Evolutionary conservation across 139 green algal species (phyloP), one percentile per base, ranked within the genome.

Genomic region (Chloropicon primus): DNA sequence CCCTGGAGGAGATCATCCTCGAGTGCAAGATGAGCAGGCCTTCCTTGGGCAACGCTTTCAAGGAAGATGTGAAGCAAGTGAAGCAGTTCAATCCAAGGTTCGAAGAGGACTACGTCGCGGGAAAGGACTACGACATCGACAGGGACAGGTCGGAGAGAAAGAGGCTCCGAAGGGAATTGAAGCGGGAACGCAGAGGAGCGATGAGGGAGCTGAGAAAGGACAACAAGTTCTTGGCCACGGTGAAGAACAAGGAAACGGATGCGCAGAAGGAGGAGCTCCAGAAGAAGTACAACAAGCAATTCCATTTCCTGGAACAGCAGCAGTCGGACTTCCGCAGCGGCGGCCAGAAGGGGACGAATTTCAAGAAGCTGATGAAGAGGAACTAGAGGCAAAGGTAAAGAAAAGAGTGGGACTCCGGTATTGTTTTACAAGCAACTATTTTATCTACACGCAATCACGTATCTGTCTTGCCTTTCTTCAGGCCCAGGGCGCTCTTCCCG

Each of bases 141-240:
- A 83, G 85, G 85, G 27, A 87, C 72, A 76, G 83, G 17, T 78
- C 85, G 24, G 85, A 87, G n/a, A 22, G 24, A 5, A 86, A 83
- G 77, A 84, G 84, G 77, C 77, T 87, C 24, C 41, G 81, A 62
- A 75, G 54, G 76, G 54, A 84, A 72, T 25, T 89, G 25, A 82
- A 82, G 78, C 78, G 89, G 73, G 82, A 80, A 73, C 24, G 76
- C 80, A 2, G 82, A 25, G 75, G 21, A 28, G 53, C 86, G 1
- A 89, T 94, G 62, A 88, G 95, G 22, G 95, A 98, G 89, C 89
- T 99, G 79, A 90, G 95, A 1, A 89, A 90, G 27, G 94, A 97
- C 75, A 86, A 84, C 0, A 78, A 80, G 2, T 96, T 94, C 84
- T 86, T 97, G 86, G 81, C 86, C 0, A 76, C 76, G 74, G 82